phyloP scores from a whole-genome alignment of 345 rosid genomes.

The Populus davidiana region DNA sequence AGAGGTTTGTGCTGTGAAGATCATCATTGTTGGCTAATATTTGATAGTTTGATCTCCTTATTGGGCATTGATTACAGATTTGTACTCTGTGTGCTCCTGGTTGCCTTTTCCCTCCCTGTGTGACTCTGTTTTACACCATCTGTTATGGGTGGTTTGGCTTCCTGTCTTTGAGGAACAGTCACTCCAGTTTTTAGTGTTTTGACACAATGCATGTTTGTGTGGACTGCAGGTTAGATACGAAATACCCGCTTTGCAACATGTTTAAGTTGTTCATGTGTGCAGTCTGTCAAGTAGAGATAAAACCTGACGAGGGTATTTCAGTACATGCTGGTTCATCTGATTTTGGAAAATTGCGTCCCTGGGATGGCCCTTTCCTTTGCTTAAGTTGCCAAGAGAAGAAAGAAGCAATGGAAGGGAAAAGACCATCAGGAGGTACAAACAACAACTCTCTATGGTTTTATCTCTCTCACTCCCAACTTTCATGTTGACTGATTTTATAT shows the following conservation, averaged over 20 bases:
- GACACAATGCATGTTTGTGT: conserved; percentile 6
- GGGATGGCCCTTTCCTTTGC: conserved; percentile 99
- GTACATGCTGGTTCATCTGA: conserved; percentile 72
- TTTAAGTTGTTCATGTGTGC: conserved; percentile 93
- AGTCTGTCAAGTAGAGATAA: conserved; percentile 97
- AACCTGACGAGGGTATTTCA: conserved; percentile 94
- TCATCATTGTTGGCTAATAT: conserved; percentile 13
- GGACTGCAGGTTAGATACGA: conserved; percentile 81
- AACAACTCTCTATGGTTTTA: not conserved
- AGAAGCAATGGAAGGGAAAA: conserved; percentile 98
- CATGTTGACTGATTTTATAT: conserved; percentile 11
- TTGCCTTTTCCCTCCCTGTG: not conserved
- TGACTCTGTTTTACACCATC: not conserved
- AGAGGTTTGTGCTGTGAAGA: conserved; percentile 59
- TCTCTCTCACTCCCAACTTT: not conserved
- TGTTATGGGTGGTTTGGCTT: not conserved
- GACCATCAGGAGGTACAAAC: conserved; percentile 65
- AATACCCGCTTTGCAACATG: conserved; percentile 95
- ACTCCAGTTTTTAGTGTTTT: conserved; percentile 11
- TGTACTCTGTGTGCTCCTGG: not conserved
- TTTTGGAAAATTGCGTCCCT: conserved; percentile 69
- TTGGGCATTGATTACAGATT: not conserved
- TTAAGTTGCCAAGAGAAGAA: conserved; percentile 91
- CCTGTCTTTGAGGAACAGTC: not conserved
- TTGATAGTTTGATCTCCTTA: not conserved